These are phyloP conservation scores for Phyllosticta citriasiana DNA, from an alignment of 2,329 filamentous ascomycete species.

Conservation along the genomic window DNA sequence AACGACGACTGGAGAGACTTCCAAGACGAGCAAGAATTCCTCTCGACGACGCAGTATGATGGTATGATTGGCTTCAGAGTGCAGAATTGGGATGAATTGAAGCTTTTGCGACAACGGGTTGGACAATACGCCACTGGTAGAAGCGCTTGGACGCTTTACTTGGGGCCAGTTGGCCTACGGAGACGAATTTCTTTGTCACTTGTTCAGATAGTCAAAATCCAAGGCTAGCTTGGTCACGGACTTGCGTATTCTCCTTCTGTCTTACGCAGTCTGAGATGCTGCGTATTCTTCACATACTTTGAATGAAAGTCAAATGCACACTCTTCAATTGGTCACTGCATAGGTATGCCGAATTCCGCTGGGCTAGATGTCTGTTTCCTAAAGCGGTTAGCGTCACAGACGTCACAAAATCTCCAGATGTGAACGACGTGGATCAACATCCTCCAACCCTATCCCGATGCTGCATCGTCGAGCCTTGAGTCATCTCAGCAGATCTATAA, in stretches of 20 bases:
- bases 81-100: not conserved
- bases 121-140: not conserved
- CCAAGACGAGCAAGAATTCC: not conserved
- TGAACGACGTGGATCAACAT: not conserved
- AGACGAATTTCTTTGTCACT: not conserved
- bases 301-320: too few relatives aligned
- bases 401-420: not conserved
- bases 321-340: too few relatives aligned
- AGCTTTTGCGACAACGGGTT: not conserved
- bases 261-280: too few relatives aligned
- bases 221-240: not conserved
- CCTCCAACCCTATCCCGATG: not conserved
- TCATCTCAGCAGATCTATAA: not conserved
- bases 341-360: too few relatives aligned
- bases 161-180: not conserved
- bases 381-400: slow-evolving; percentile 4
- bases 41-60: slow-evolving; percentile 30
- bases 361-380: not conserved
- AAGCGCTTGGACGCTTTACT: not conserved
- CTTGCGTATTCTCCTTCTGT: not conserved
- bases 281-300: too few relatives aligned
- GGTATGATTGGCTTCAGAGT: slow-evolving; percentile 18
- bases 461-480: not conserved
- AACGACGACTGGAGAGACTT: not conserved
- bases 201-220: not conserved